These are phyloP conservation scores for Oryza longistaminata DNA, from an alignment of 176 grass and related monocot species.

Conservation along the genomic window DNA sequence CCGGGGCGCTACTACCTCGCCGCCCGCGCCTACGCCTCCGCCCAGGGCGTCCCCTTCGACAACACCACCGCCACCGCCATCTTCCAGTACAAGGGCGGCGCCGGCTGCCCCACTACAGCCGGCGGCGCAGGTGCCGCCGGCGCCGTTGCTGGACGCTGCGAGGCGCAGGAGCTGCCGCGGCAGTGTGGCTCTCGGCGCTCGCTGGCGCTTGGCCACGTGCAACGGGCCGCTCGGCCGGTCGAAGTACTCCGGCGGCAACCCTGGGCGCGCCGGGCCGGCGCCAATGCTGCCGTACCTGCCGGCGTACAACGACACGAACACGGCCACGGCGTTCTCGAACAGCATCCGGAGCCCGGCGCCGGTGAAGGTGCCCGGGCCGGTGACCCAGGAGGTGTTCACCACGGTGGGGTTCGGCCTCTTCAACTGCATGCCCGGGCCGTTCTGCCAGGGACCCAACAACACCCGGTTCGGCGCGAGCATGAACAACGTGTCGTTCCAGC, in stretches of 20 bases:
- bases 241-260: neutral
- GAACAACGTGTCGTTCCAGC: conserved; percentile 90
- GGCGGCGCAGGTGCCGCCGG: neutral
- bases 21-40: conserved; percentile 64
- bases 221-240: conserved; percentile 1
- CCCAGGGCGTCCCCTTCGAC: conserved; percentile 62
- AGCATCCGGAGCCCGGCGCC: conserved; percentile 54
- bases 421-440: conserved; percentile 50
- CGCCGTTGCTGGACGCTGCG: neutral
- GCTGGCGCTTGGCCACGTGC: conserved; percentile 20
- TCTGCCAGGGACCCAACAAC: conserved; percentile 72
- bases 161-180: too few relatives aligned
- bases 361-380: conserved; percentile 66
- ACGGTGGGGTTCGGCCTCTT: conserved; percentile 67
- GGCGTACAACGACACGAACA: conserved; percentile 71
- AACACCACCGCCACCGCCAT: conserved; percentile 88
- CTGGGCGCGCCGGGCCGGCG: conserved; percentile 24
- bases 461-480: conserved; percentile 77
- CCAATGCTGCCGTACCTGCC: conserved; percentile 65
- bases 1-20: conserved; percentile 85
- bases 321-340: conserved; percentile 57
- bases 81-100: conserved; percentile 63
- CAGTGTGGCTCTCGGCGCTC: neutral
- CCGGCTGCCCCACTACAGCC: neutral
- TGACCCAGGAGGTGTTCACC: conserved; percentile 67